Conservation (phyloP, 139 green algal genomes). For the Closterium sp. region DNA sequence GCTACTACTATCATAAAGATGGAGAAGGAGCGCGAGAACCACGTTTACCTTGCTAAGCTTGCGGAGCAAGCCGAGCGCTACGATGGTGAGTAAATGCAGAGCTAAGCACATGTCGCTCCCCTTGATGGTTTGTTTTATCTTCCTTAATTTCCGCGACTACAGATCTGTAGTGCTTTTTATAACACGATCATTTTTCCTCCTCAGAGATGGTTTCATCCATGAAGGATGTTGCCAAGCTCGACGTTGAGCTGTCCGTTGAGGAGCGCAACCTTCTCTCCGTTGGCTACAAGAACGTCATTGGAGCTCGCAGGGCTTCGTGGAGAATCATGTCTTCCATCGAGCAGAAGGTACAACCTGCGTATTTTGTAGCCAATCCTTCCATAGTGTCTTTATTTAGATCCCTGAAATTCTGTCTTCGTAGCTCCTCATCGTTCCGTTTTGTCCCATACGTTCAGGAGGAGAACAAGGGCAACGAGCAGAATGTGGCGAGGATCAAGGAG, state of each 20-base stretch:
- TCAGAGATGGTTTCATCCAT: constrained; percentile 83
- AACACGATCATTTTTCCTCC: background rate
- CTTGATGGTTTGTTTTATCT: background rate
- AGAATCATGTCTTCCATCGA: constrained; percentile 98
- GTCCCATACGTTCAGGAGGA: constrained; percentile 70
- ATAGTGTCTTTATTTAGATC: background rate
- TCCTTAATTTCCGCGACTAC: background rate
- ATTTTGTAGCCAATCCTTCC: background rate
- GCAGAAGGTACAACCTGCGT: constrained; percentile 72
- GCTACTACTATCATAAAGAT: constrained; percentile 6
- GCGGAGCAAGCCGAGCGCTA: constrained; percentile 97
- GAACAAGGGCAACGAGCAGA: constrained; percentile 93
- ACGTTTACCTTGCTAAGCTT: constrained; percentile 86
- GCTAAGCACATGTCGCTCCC: background rate
- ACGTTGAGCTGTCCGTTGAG: constrained; percentile 96
- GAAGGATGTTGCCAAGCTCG: constrained; percentile 83
- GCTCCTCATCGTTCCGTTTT: background rate
- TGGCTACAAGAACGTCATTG: constrained; percentile 99
- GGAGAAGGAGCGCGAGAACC: constrained; percentile 38
- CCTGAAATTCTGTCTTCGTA: background rate
- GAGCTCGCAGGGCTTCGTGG: constrained; percentile 90
- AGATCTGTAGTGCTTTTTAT: background rate
- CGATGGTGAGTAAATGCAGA: constrained; percentile 62
- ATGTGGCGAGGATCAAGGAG: constrained; percentile 89
- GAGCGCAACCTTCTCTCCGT: constrained; percentile 98